Evolutionary conservation across 139 green algal genomes (phyloP).

Genomic region (Closterium sp.): DNA sequence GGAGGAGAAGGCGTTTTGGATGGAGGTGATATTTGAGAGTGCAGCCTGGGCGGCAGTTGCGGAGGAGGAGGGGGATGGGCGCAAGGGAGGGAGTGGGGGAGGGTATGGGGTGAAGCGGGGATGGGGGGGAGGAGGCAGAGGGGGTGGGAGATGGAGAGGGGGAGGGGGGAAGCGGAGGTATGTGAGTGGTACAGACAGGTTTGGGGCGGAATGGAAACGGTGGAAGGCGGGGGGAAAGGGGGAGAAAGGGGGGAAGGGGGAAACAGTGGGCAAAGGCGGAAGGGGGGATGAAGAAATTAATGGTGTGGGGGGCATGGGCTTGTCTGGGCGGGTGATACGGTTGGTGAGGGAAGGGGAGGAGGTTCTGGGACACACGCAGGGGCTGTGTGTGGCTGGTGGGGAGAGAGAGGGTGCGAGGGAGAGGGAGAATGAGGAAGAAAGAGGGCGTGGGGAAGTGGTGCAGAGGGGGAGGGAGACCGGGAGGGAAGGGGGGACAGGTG

Average conservation of each 20-base stretch:
- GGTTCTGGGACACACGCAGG: neutral
- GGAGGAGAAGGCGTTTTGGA: conserved; percentile 13
- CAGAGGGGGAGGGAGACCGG: neutral
- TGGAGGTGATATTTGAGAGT: neutral
- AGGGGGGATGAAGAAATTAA: neutral
- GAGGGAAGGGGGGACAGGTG: neutral
- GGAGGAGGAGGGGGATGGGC: neutral
- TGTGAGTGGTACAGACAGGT: conserved; percentile 8
- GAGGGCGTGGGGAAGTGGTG: too few relatives aligned
- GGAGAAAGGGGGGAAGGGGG: neutral
- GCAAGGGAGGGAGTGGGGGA: neutral
- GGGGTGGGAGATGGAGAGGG: neutral
- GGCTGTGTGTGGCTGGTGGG: neutral
- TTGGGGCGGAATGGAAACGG: neutral
- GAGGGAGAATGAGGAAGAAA: neutral
- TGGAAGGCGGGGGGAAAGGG: neutral
- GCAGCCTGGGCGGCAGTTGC: neutral
- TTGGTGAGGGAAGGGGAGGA: neutral
- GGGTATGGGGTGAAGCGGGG: neutral
- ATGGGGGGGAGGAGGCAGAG: neutral
- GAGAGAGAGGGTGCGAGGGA: neutral
- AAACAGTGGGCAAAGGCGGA: neutral
- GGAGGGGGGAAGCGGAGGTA: neutral
- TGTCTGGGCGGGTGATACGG: neutral
- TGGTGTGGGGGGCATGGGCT: neutral